A percentile compares a stretch with the other conserved stretches of the same genome.
These are phyloP conservation scores for Barbatosphaeria neglecta DNA, from an alignment of 495 filamentous ascomycete species.

Conservation along the genomic window DNA sequence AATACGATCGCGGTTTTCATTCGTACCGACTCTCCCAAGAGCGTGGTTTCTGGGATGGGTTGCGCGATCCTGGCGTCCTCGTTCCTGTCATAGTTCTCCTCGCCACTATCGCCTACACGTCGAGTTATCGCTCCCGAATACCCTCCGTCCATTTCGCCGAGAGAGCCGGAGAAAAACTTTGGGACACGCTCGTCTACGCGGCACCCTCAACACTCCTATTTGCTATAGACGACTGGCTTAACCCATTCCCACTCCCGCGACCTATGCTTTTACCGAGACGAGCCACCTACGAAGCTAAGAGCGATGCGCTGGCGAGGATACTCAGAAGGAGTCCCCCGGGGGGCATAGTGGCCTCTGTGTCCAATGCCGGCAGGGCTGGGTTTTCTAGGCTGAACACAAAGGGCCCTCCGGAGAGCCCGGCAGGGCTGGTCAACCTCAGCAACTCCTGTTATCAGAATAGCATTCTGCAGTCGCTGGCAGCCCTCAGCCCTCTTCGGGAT, in stretches of 20 bases:
- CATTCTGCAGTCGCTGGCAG: constrained; percentile 75
- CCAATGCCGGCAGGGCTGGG: constrained; percentile 26
- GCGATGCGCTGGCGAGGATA: constrained; percentile 53
- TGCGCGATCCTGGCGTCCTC: constrained; percentile 21
- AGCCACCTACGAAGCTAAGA: constrained; percentile 45
- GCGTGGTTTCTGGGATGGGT: constrained; percentile 15
- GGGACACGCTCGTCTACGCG: constrained; percentile 51
- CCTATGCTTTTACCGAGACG: constrained; percentile 9
- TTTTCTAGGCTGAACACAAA: constrained; percentile 27
- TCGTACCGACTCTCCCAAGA: constrained; percentile 6
- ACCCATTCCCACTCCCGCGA: constrained; percentile 20
- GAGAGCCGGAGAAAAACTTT: constrained; percentile 35
- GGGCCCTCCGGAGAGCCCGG: constrained; percentile 34
- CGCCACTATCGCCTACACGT: constrained; percentile 28
- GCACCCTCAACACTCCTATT: constrained; percentile 50
- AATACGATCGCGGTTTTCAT: constrained; percentile 7
- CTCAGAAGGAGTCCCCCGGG: constrained; percentile 47
- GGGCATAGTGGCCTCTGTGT: constrained; percentile 24
- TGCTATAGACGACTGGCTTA: constrained; percentile 40
- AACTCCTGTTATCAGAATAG: constrained; percentile 99
- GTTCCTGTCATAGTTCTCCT: constrained; percentile 26
- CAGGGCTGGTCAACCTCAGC: constrained; percentile 81
- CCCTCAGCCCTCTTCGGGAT: constrained; percentile 50
- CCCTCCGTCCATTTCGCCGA: background rate
- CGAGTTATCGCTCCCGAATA: constrained; percentile 17